phyloP scores from a whole-genome alignment of 129 eudicot species.

The Centaurea solstitialis region DNA sequence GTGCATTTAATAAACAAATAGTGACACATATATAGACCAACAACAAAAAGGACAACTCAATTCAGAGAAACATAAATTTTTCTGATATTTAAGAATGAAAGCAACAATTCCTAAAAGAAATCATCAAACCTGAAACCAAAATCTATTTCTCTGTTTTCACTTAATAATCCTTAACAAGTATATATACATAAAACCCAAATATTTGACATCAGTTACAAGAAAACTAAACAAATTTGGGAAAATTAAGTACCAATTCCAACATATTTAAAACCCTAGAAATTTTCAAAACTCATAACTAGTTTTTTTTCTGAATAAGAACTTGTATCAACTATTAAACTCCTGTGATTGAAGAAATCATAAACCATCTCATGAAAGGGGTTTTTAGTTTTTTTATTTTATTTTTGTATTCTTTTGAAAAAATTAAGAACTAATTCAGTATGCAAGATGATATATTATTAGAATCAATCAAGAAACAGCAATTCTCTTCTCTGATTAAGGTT shows the following conservation, averaged over 20 bases:
- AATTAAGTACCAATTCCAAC: neutral
- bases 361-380: neutral
- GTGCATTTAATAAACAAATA: slow-evolving; percentile 5
- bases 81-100: neutral
- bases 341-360: neutral
- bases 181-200: neutral
- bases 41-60: neutral
- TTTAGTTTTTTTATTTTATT: too few species aligned
- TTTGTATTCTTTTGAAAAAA: neutral
- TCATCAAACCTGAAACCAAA: neutral
- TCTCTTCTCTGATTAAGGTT: slow-evolving; percentile 4
- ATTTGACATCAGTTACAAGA: neutral
- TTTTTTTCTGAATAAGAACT: neutral
- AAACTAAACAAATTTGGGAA: neutral
- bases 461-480: neutral
- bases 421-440: neutral
- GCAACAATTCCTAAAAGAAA: neutral
- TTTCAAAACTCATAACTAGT: neutral
- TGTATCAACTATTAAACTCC: neutral
- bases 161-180: neutral
- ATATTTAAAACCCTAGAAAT: neutral
- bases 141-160: slow-evolving; percentile 4
- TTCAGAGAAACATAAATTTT: neutral
- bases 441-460: neutral
- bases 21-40: neutral